Conservation (phyloP, 2,329 filamentous ascomycete species). For the Aspergillus costaricaensis region DNA sequence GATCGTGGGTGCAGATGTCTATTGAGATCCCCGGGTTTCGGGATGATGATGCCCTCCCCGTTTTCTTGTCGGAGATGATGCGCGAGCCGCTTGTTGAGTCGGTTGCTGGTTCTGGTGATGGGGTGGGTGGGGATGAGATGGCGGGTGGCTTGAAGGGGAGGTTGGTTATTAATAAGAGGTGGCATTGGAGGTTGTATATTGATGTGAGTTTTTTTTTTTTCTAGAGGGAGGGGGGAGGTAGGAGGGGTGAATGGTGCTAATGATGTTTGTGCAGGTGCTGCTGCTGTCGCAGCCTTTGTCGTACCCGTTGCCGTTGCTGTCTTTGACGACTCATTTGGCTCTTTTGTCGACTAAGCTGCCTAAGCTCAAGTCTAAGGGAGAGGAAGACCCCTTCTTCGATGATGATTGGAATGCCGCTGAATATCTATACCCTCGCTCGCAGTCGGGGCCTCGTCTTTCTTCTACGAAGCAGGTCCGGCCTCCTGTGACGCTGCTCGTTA, state of each 20-base stretch:
- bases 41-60: constrained; percentile 86
- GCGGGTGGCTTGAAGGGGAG: constrained; percentile 67
- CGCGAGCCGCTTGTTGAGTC: constrained; percentile 74
- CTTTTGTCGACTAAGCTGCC: constrained; percentile 85
- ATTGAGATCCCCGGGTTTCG: constrained; percentile 89
- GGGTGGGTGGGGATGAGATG: constrained; percentile 70
- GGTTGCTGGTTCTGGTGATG: constrained; percentile 69
- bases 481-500: constrained; percentile 86
- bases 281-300: constrained; percentile 90
- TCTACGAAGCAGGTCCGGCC: constrained; percentile 57
- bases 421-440: constrained; percentile 67
- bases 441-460: constrained; percentile 22
- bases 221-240: too few relatives aligned
- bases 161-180: constrained; percentile 83
- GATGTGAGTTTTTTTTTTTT: constrained; percentile 67
- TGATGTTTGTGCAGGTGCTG: constrained; percentile 64
- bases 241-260: constrained; percentile 11
- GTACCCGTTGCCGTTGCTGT: constrained; percentile 89
- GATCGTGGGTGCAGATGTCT: constrained; percentile 82
- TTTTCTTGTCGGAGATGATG: constrained; percentile 86
- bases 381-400: constrained; percentile 96
- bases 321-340: constrained; percentile 88
- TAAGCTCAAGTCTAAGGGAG: constrained; percentile 78
- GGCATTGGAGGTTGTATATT: constrained; percentile 95
- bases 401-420: constrained; percentile 92